Conservation (phyloP, 2,329 filamentous ascomycete species). For the Aotearoamyces nothofagi region DNA sequence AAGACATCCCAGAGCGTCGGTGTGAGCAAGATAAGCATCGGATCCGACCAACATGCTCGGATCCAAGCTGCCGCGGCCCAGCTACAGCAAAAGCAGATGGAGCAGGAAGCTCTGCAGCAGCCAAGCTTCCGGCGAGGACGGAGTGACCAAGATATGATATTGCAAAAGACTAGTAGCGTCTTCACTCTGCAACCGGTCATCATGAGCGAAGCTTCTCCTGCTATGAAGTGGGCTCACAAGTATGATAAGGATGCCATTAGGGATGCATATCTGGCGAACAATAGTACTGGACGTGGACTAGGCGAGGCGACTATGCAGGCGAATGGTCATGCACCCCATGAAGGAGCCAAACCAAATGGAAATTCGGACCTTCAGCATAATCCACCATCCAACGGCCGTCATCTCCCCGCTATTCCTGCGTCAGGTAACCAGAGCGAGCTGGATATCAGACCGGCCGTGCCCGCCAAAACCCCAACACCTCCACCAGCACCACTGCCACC, state of each 20-base stretch:
- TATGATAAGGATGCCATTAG: slow-evolving; percentile 85
- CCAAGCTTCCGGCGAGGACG: slow-evolving; percentile 30
- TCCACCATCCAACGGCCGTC: slow-evolving; percentile 10
- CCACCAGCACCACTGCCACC: slow-evolving; percentile 8
- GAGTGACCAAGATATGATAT: slow-evolving; percentile 39
- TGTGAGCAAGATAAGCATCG: slow-evolving; percentile 69
- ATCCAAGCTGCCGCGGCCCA: slow-evolving; percentile 84
- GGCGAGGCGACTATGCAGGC: slow-evolving; percentile 29
- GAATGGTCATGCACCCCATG: slow-evolving; percentile 19
- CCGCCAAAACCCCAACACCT: slow-evolving; percentile 22
- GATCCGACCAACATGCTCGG: slow-evolving; percentile 78
- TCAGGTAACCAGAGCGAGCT: too few relatives aligned
- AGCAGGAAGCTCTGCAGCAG: slow-evolving; percentile 31
- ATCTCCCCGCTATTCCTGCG: slow-evolving; percentile 12
- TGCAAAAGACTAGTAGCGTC: slow-evolving; percentile 73
- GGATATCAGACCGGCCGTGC: slow-evolving; percentile 22
- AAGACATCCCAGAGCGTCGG: slow-evolving; percentile 24
- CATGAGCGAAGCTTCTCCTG: slow-evolving; percentile 74
- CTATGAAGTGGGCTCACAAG: slow-evolving; percentile 92
- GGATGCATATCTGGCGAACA: slow-evolving; percentile 69
- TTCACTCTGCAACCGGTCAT: slow-evolving; percentile 78
- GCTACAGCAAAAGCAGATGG: slow-evolving; percentile 61
- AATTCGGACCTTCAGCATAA: slow-evolving; percentile 6
- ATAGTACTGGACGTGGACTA: slow-evolving; percentile 52
- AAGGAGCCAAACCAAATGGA: slow-evolving; percentile 16